Base-by-base conservation (phyloP, 2,329 filamentous ascomycete genomes). In the Pseudohalonectria lignicola region DNA sequence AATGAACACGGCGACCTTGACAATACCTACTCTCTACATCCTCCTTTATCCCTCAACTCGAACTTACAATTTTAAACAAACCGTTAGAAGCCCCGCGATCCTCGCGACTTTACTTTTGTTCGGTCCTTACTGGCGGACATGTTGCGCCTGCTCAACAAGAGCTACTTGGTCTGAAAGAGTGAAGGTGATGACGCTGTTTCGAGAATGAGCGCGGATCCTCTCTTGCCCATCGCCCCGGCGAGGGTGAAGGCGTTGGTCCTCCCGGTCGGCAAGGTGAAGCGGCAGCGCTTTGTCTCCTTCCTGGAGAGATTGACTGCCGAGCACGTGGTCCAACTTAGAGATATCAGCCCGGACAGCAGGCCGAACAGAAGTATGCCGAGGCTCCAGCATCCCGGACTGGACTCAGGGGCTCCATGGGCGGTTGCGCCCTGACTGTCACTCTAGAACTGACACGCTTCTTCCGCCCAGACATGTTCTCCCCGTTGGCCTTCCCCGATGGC, bases 221-320 rank as follows among this genome's bases (percentile, higher is more conserved):
- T 94, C 59, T 83, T 88, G 59, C 87, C 90, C 61, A 79, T 88
- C 66, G 84, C 88, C 61, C 87, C 87, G 57, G 90, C 87, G 65
- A 83, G 85, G 71, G 78, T 96, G 55, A 84, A 85, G 66, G 86
- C 82, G 45, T 75, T 95, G 50, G 74, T 94, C 42, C 68, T 96
- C 44, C 92, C 92, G 39, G 71, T 94, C 48, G 90, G 90, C 38
- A 81, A 76, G 54, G 92, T 96, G 57, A 88, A 80, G 57, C 76
- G 80, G 43, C 79, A 82, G 38, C 76, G 84, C 42, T 96, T 95
- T 60, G 62, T 79, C 49, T 69, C 72, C 46, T 94, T 94, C 57
- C 73, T 90, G 46, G 74, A 82, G 45, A 76, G 86, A 51, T 68
- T 98, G 43, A 79, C 83, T 54, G 66, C 74, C 47, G 83, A 94